These are phyloP conservation scores for Asterophora lycoperdoides DNA, from an alignment of 768 basidiomycete species.

Conservation along the genomic window DNA sequence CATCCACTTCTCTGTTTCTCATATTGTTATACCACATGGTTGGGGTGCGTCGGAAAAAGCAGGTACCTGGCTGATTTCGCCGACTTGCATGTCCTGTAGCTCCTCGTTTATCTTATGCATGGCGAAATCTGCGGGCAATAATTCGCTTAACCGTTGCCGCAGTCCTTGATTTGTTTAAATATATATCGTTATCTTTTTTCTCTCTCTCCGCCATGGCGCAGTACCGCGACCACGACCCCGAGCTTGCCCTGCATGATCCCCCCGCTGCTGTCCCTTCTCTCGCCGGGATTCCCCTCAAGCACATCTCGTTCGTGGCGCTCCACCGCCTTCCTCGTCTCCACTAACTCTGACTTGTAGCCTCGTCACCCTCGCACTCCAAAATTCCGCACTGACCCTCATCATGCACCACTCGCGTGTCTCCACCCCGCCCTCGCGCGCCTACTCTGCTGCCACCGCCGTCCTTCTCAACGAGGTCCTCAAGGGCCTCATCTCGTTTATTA, in stretches of 20 bases:
- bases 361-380: constrained; percentile 87
- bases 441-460: constrained; percentile 93
- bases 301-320: constrained; percentile 61
- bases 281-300: constrained; percentile 73
- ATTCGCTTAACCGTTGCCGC: too few species aligned
- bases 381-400: constrained; percentile 84
- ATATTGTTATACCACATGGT: too few species aligned
- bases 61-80: too few species aligned
- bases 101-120: too few species aligned
- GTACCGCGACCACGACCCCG: constrained; percentile 35
- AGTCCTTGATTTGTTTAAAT: too few species aligned
- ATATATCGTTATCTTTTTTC: too few species aligned
- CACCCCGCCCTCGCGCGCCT: constrained; percentile 66
- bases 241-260: constrained; percentile 34
- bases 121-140: too few species aligned
- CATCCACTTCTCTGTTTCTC: too few species aligned
- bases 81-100: too few species aligned
- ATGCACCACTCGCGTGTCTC: constrained; percentile 96
- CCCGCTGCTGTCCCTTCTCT: constrained; percentile 44
- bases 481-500: constrained; percentile 77
- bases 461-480: constrained; percentile 94
- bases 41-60: too few species aligned
- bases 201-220: too few species aligned
- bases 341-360: constrained; percentile 38
- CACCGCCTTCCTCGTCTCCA: neutral